Evolutionary conservation across 116 monocot genomes (phyloP), one percentile per base, ranked within the genome.

Genomic region (Cymodocea nodosa): DNA sequence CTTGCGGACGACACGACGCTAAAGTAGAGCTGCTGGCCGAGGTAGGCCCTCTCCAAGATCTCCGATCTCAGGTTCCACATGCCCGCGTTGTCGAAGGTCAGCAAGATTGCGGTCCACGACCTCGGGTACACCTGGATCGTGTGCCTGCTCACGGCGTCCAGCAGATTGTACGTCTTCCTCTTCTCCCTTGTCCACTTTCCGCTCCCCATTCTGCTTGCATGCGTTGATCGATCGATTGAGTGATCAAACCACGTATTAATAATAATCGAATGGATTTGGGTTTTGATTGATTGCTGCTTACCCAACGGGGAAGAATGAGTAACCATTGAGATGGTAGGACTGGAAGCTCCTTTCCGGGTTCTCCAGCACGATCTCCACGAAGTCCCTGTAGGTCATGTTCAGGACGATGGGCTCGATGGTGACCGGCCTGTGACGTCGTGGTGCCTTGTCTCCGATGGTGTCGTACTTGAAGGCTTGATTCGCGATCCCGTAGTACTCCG

Each of bases 11-110:
- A 82, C 4, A 60, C 25, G 36, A 91, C 90, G 64, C 90, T 86
- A 71, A 91, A 30, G 77, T 91, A 91, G 56, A 91, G 65, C 74
- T 91, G 87, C 73, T 91, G 86, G 14, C 90, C 90, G 9, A 91
- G 76, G 74, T 82, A 91, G 44, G 67, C 71, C 68, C 76, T 79
- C 56, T 86, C 90, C 82, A 70, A 78, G n/a, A 76, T 56, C 74
- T 77, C 79, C 16, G 87, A 84, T 59, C 87, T 64, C 24, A 91
- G 40, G 72, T 82, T 91, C 90, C 90, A 91, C 84, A 91, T 84
- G 0, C 90, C 90, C 19, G 71, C 76, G 68, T 90, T 85, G 69
- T 90, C 89, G 73, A 90, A 85, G 9, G 84, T 75, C 8, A 83
- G 72, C 79, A 86, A 70, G 70, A 91, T 80, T 20, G 86, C 90